Evolutionary conservation across 2,329 filamentous ascomycete genomes (phyloP).

Genomic region (Paecilomyces sp.): DNA sequence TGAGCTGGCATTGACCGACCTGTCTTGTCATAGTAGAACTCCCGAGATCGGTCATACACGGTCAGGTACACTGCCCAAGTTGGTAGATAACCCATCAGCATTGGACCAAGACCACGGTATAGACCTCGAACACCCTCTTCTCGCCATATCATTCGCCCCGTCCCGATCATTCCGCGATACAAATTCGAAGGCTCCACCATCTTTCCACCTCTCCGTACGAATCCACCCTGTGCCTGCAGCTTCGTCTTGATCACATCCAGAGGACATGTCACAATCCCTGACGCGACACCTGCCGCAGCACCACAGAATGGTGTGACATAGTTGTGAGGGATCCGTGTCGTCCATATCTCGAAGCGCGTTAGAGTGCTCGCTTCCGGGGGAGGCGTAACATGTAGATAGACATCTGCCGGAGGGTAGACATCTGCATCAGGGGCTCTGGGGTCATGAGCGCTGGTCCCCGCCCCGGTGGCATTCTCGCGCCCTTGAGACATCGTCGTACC

Average conservation of each 20-base stretch:
- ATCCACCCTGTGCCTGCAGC: conserved; percentile 88
- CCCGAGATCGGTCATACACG: conserved; percentile 86
- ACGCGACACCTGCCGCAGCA: conserved; percentile 82
- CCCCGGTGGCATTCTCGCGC: conserved; percentile 30
- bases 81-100: conserved; percentile 89
- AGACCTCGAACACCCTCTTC: conserved; percentile 85
- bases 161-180: conserved; percentile 83
- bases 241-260: conserved; percentile 99
- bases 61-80: conserved; percentile 99
- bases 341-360: conserved; percentile 33
- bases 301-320: conserved; percentile 77
- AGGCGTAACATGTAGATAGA: conserved; percentile 20
- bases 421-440: conserved; percentile 8
- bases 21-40: conserved; percentile 60
- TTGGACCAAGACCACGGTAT: conserved; percentile 88
- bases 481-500: conserved; percentile 39
- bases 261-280: conserved; percentile 89
- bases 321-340: conserved; percentile 45
- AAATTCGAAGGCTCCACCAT: conserved; percentile 45
- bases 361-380: conserved; percentile 22
- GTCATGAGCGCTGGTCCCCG: conserved; percentile 17
- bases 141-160: conserved; percentile 73
- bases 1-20: conserved; percentile 38
- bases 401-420: conserved; percentile 13
- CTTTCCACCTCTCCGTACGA: conserved; percentile 43